Conservation (phyloP, 495 filamentous ascomycete genomes). For the Hypoxylon rickii region DNA sequence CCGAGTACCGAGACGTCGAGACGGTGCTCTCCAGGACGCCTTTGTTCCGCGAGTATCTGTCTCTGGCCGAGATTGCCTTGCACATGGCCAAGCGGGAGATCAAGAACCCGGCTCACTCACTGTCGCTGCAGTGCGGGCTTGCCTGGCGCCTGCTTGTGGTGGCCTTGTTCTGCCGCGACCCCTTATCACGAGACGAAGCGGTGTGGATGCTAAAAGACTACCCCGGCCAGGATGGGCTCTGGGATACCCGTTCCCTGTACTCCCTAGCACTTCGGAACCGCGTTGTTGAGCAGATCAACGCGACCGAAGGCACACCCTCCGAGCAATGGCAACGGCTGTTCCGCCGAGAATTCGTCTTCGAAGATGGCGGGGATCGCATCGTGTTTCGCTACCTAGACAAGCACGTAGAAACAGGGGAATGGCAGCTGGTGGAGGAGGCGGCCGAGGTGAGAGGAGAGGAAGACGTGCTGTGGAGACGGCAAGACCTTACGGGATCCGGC, state of each 20-base stretch:
- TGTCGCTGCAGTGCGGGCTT: conserved; percentile 12
- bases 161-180: conserved; percentile 12
- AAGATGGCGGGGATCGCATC: conserved; percentile 15
- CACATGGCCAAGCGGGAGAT: conserved; percentile 7
- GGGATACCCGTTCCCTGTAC: conserved; percentile 9
- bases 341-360: conserved; percentile 20
- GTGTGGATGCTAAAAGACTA: conserved; percentile 11
- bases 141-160: conserved; percentile 2
- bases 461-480: background rate
- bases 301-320: conserved; percentile 4
- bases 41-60: conserved; percentile 10
- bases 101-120: conserved; percentile 12
- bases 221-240: conserved; percentile 19
- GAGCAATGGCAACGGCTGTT: conserved; percentile 16
- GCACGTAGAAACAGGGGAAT: conserved; percentile 8
- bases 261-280: conserved; percentile 9
- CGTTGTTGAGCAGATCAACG: background rate
- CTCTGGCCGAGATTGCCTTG: conserved; percentile 4
- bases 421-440: conserved; percentile 14
- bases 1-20: conserved; percentile 6
- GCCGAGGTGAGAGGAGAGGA: conserved; percentile 1
- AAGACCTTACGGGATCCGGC: background rate
- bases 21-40: conserved; percentile 2
- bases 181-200: conserved; percentile 11
- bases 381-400: conserved; percentile 11